Percentiles rank a stretch among this genome's conserved stretches.
These are phyloP conservation scores for Starmerella stellata DNA, from an alignment of 805 yeast species.

Conservation along the genomic window DNA sequence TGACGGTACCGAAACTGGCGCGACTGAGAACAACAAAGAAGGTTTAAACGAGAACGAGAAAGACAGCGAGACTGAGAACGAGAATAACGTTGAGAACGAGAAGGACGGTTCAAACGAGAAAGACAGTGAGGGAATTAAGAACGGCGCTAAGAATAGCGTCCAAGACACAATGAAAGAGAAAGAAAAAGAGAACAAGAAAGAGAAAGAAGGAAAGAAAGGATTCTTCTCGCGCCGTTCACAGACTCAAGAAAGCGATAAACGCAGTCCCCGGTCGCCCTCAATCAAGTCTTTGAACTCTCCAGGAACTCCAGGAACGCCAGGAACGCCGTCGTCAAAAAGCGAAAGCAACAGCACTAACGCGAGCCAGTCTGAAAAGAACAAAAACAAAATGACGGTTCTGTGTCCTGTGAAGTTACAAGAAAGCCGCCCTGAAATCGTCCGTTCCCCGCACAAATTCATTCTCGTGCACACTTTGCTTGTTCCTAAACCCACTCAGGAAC, in stretches of 20 bases:
- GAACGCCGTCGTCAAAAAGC: neutral
- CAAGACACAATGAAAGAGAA: neutral
- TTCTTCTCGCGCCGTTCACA: neutral
- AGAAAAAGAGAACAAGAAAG: neutral
- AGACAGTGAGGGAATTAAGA: neutral
- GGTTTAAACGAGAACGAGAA: neutral
- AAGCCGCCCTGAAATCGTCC: conserved; percentile 19
- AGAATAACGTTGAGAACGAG: too few species aligned
- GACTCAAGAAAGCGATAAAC: neutral
- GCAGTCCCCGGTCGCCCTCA: neutral
- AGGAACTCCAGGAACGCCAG: neutral
- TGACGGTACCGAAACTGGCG: too few species aligned
- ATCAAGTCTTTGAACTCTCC: neutral
- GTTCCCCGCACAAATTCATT: conserved; percentile 19
- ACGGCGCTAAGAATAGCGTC: neutral
- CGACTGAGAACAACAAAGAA: neutral
- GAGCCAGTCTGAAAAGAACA: neutral
- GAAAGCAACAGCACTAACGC: neutral
- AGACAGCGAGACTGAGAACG: neutral
- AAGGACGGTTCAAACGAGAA: neutral
- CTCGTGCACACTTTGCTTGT: conserved; percentile 12
- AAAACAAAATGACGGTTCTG: neutral
- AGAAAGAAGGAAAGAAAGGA: too few species aligned
- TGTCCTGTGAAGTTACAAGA: conserved; percentile 19
- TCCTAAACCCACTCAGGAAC: neutral